A percentile compares a stretch with the other conserved stretches of the same genome.
These are phyloP conservation scores for Trichoderma koningii DNA, from an alignment of 2,329 filamentous ascomycete genomes.

Conservation along the genomic window DNA sequence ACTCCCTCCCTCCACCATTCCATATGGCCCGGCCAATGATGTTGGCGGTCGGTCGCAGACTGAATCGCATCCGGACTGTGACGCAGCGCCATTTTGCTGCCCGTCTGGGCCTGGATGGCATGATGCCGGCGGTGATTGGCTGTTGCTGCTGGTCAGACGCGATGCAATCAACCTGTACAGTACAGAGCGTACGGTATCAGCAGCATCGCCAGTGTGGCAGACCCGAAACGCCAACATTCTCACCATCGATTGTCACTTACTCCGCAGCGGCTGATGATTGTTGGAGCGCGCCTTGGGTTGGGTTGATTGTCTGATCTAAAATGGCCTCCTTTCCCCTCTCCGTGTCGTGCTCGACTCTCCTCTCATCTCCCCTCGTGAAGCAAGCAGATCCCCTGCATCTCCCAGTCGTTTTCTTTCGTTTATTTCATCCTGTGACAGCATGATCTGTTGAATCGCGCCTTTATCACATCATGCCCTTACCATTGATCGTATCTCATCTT, in stretches of 20 bases:
- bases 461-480: background rate
- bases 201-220: too few species aligned
- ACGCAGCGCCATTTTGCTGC: conserved; percentile 15
- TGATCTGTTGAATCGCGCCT: background rate
- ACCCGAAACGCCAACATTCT: background rate
- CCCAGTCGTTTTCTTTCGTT: background rate
- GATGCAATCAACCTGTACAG: background rate
- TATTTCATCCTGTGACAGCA: background rate
- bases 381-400: background rate
- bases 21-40: conserved; percentile 8
- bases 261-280: conserved; percentile 13
- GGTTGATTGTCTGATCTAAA: background rate
- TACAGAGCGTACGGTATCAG: background rate
- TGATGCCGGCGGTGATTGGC: background rate
- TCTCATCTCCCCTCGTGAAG: too few species aligned
- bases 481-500: background rate
- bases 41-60: background rate
- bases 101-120: conserved; percentile 6
- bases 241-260: background rate
- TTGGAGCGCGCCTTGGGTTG: background rate
- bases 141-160: background rate
- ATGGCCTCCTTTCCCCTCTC: conserved; percentile 2
- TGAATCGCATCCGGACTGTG: conserved; percentile 13
- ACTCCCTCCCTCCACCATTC: conserved; percentile 14
- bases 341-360: too few species aligned